Evolutionary conservation across 129 eudicot species (phyloP).

Genomic region (Lactuca sativa): DNA sequence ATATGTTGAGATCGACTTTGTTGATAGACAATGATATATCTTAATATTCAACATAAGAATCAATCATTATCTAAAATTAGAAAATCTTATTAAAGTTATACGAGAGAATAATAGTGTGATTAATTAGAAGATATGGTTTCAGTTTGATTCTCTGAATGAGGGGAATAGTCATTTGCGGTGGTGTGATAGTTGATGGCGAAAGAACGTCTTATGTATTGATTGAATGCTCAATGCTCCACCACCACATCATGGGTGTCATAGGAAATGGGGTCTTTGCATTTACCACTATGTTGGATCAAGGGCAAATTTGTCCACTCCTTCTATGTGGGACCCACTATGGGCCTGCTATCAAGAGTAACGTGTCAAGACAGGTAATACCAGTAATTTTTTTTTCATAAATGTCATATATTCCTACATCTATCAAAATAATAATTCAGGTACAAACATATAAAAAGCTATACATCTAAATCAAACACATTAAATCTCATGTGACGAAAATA

Average conservation of each 20-base stretch:
- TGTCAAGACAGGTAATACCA: constrained; percentile 20
- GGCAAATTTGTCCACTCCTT: constrained; percentile 15
- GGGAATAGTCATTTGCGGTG: constrained; percentile 13
- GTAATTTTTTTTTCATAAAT: background rate
- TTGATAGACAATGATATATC: background rate
- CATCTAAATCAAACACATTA: background rate
- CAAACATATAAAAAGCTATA: background rate
- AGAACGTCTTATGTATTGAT: constrained; percentile 13
- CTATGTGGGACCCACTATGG: constrained; percentile 14
- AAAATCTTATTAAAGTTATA: no score
- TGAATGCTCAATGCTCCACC: constrained; percentile 23
- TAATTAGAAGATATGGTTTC: background rate
- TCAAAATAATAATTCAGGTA: background rate
- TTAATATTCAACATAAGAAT: background rate
- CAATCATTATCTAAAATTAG: background rate
- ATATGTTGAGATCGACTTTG: background rate
- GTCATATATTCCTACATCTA: background rate
- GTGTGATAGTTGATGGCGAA: constrained; percentile 25
- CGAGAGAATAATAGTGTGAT: background rate
- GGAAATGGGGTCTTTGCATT: constrained; percentile 35
- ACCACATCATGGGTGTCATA: constrained; percentile 31
- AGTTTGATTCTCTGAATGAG: constrained; percentile 5
- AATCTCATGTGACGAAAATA: no score
- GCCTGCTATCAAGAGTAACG: constrained; percentile 9
- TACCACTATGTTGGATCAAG: constrained; percentile 20